Percentiles rank a stretch among this genome's conserved stretches.
Evolutionary conservation across 2,329 filamentous ascomycete species (phyloP).

Genomic region (Alternaria sp.): DNA sequence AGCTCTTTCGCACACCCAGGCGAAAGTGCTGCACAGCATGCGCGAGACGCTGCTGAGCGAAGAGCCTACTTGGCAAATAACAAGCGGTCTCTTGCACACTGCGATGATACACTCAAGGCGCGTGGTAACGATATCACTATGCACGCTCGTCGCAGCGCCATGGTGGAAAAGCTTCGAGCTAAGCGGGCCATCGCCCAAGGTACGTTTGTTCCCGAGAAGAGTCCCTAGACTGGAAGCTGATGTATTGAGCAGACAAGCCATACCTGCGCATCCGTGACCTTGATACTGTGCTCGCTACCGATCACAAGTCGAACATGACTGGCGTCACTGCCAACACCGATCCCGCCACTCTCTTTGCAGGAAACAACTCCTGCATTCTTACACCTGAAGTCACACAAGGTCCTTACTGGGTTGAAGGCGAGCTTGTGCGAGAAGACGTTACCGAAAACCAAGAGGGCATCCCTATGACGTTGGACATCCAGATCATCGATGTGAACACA

Average conservation of each 20-base stretch:
- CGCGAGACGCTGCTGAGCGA: constrained; percentile 48
- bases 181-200: constrained; percentile 44
- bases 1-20: constrained; percentile 50
- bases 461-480: constrained; percentile 60
- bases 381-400: constrained; percentile 45
- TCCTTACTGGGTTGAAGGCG: constrained; percentile 57
- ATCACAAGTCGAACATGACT: constrained; percentile 42
- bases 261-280: constrained; percentile 40
- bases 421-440: constrained; percentile 60
- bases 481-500: constrained; percentile 63
- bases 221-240: constrained; percentile 12
- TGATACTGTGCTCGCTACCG: constrained; percentile 37
- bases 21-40: constrained; percentile 43
- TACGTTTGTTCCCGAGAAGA: constrained; percentile 2
- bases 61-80: constrained; percentile 45
- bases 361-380: constrained; percentile 48
- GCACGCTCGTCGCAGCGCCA: constrained; percentile 52
- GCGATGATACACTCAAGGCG: constrained; percentile 51
- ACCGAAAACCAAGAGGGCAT: constrained; percentile 60
- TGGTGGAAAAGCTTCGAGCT: constrained; percentile 51
- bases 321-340: constrained; percentile 40
- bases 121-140: constrained; percentile 53
- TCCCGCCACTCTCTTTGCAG: constrained; percentile 37
- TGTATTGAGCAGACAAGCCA: constrained; percentile 27
- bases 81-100: constrained; percentile 53